Evolutionary conservation across 106 monocot genomes (phyloP).

Genomic region (Xerophyta viscosa): DNA sequence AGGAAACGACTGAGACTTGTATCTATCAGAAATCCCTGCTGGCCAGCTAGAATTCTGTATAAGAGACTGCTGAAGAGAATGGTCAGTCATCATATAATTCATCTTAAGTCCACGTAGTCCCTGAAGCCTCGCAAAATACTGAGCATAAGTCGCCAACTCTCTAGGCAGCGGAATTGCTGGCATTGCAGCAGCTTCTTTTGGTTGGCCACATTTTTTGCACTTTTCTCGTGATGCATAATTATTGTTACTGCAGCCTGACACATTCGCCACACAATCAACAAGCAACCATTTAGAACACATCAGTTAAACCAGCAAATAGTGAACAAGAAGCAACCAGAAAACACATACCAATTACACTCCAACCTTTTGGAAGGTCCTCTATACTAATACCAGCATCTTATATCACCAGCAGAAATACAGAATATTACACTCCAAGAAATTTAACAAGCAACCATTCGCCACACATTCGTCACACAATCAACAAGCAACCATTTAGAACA

Average conservation of each 20-base stretch:
- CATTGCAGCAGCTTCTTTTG: conserved; percentile 87
- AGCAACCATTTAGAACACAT: conserved; percentile 19
- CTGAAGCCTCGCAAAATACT: conserved; percentile 64
- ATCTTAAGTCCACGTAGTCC: conserved; percentile 49
- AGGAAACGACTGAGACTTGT: conserved; percentile 35
- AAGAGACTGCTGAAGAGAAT: conserved; percentile 44
- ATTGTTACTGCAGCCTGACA: conserved; percentile 98
- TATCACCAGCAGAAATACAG: too few species aligned
- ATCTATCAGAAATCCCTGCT: conserved; percentile 29
- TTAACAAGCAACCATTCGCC: too few species aligned
- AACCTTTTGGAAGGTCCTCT: too few species aligned
- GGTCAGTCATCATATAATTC: conserved; percentile 41
- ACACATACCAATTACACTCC: too few species aligned
- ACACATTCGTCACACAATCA: too few species aligned
- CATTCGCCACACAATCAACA: conserved; percentile 25
- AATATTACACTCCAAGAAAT: too few species aligned
- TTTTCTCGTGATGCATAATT: conserved; percentile 98
- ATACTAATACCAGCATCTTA: too few species aligned
- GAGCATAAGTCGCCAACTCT: conserved; percentile 54
- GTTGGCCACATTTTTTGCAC: conserved; percentile 95
- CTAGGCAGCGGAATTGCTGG: conserved; percentile 71
- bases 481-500: too few species aligned
- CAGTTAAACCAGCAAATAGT: too few species aligned
- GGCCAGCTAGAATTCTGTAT: conserved; percentile 38
- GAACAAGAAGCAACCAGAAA: too few species aligned